phyloP scores from a whole-genome alignment of 2,329 filamentous ascomycete species.

The Fusarium zealandicum region DNA sequence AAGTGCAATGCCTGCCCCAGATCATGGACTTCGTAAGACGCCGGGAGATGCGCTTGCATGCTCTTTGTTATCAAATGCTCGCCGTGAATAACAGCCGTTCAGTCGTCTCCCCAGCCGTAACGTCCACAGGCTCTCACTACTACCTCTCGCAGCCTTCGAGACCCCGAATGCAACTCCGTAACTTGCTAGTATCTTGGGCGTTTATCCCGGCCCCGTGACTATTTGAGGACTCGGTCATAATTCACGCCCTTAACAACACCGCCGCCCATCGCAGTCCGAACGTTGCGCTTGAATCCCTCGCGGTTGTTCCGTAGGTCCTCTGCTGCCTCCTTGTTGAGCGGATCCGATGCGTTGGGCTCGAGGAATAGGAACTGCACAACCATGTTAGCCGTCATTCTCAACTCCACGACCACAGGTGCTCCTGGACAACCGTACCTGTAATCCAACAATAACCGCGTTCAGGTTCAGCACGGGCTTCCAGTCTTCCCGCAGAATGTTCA shows the following conservation, averaged over 20 bases:
- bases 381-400: constrained; percentile 31
- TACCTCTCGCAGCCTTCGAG: too few species aligned
- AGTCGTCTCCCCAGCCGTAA: constrained; percentile 16
- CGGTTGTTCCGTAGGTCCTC: constrained; percentile 87
- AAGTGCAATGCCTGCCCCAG: constrained; percentile 17
- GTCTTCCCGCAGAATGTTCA: constrained; percentile 97
- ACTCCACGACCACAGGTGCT: too few species aligned
- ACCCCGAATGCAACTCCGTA: too few species aligned
- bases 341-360: constrained; percentile 95
- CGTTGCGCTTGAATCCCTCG: constrained; percentile 91
- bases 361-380: constrained; percentile 85
- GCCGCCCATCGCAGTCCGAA: constrained; percentile 82
- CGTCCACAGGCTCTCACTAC: constrained; percentile 8
- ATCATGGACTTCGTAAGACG: constrained; percentile 31
- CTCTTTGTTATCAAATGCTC: constrained; percentile 25
- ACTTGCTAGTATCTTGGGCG: constrained; percentile 9
- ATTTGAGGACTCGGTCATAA: constrained; percentile 83
- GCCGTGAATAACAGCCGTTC: constrained; percentile 10
- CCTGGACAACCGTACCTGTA: constrained; percentile 67
- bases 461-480: constrained; percentile 99
- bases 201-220: constrained; percentile 30
- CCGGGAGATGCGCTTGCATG: constrained; percentile 16
- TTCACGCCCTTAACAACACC: constrained; percentile 73
- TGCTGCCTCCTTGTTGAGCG: constrained; percentile 97
- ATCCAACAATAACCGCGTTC: constrained; percentile 93